A percentile compares a stretch with the other conserved stretches of the same genome.
Evolutionary conservation across 1,284 basidiomycete species (phyloP).

Genomic region (Pisolithus thermaeus): DNA sequence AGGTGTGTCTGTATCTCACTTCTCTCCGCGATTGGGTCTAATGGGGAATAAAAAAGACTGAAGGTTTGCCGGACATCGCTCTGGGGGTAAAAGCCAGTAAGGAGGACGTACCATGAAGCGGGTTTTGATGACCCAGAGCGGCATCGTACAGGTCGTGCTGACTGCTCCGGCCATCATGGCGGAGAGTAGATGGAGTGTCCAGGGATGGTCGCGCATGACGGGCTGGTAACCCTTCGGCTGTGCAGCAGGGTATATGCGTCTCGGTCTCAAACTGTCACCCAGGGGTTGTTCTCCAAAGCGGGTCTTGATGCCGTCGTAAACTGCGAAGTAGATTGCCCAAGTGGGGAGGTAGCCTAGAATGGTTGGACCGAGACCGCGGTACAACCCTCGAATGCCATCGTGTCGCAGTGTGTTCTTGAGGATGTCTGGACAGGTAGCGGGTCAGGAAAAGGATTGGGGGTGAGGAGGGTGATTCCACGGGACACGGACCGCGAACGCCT

Average conservation of each 20-base stretch:
- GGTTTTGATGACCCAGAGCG: slow-evolving; percentile 96
- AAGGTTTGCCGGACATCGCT: slow-evolving; percentile 3
- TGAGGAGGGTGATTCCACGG: not conserved
- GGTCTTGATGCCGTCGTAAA: slow-evolving; percentile 91
- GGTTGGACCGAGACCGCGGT: slow-evolving; percentile 93
- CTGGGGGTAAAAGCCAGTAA: not conserved
- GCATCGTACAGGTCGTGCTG: slow-evolving; percentile 89
- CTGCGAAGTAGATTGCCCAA: slow-evolving; percentile 98
- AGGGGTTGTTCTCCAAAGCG: slow-evolving; percentile 64
- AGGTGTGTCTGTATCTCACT: slow-evolving; percentile 76
- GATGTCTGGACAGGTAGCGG: slow-evolving; percentile 47
- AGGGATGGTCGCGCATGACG: slow-evolving; percentile 68
- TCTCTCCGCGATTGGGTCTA: slow-evolving; percentile 76
- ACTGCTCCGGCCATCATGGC: slow-evolving; percentile 90
- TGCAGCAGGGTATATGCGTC: slow-evolving; percentile 69
- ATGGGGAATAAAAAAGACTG: not conserved
- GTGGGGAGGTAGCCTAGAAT: slow-evolving; percentile 93
- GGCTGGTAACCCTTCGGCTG: slow-evolving; percentile 80
- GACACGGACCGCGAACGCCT: slow-evolving; percentile 64
- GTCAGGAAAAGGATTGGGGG: slow-evolving; percentile 22
- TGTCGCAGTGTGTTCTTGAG: slow-evolving; percentile 65
- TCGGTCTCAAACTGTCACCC: slow-evolving; percentile 31
- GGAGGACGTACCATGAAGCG: slow-evolving; percentile 80
- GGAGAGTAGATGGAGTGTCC: slow-evolving; percentile 82
- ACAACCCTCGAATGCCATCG: slow-evolving; percentile 82